Conservation (phyloP, 2,329 filamentous ascomycete genomes). For the Cordyceps fumosorosea region DNA sequence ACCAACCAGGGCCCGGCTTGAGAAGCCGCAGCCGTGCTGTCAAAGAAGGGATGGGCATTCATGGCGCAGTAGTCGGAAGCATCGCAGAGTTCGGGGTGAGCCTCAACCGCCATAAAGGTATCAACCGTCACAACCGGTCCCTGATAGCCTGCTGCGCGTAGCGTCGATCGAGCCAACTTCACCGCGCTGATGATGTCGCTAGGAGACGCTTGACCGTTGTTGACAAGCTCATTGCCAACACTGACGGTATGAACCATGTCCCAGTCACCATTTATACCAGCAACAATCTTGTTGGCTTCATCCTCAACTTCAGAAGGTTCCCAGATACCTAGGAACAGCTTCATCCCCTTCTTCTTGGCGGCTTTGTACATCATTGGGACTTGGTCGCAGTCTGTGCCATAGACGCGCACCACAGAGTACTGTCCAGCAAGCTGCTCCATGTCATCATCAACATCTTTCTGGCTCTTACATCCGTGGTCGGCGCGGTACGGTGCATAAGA, state of each 20-base stretch:
- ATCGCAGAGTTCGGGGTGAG: slow-evolving; percentile 63
- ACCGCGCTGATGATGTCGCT: slow-evolving; percentile 52
- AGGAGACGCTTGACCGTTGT: slow-evolving; percentile 50
- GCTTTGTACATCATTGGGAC: slow-evolving; percentile 55
- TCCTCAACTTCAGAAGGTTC: slow-evolving; percentile 48
- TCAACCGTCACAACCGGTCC: slow-evolving; percentile 77
- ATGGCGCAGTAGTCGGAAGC: slow-evolving; percentile 71
- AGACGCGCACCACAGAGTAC: slow-evolving; percentile 65
- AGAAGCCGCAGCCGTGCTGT: slow-evolving; percentile 51
- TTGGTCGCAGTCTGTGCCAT: slow-evolving; percentile 75
- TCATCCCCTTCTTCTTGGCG: slow-evolving; percentile 57
- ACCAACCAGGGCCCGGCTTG: slow-evolving; percentile 62
- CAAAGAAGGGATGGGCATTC: slow-evolving; percentile 83
- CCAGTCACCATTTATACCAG: slow-evolving; percentile 59
- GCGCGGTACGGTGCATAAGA: slow-evolving; percentile 44
- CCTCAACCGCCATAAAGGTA: slow-evolving; percentile 62
- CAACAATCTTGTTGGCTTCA: slow-evolving; percentile 56
- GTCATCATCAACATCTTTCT: slow-evolving; percentile 56
- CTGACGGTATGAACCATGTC: slow-evolving; percentile 61
- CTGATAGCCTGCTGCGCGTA: slow-evolving; percentile 57
- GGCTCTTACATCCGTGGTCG: slow-evolving; percentile 59
- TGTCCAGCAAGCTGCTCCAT: slow-evolving; percentile 45
- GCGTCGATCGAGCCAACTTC: slow-evolving; percentile 45
- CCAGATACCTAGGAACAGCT: slow-evolving; percentile 70
- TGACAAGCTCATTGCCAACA: slow-evolving; percentile 77